Evolutionary conservation across 805 yeast species (phyloP), one percentile per base, ranked within the genome.

Genomic region (Pichia californica): DNA sequence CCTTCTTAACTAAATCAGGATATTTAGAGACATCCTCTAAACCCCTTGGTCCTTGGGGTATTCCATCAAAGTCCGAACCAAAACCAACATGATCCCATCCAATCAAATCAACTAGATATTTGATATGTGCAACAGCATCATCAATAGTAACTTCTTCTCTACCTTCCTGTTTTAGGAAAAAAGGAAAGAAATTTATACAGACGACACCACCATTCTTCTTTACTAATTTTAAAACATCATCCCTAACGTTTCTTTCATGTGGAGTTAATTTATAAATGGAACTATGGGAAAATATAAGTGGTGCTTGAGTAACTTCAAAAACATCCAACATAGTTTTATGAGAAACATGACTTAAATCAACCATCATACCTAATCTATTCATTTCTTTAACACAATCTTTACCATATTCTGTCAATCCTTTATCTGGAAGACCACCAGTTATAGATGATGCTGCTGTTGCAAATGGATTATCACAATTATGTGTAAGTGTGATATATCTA

Each of bases 11-110:
- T 40, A 75, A 55, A 32, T 71, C 76, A 0, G 79, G 79, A 49
- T 74, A 75, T 51, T 74, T 75, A 11, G 78, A 71, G 1, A 73
- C 78, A 50, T 75, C 77, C 52, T 74, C 78, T n/a, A 75, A 54
- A 0, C 78, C 79, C 15, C 46, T 52, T 6, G 79, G 79, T 0
- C 58, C 58, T 44, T 54, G 16, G 1, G 71, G 70, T 40, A 73
- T 73, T 13, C 79, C 79, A 52, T 74, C 79, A 49, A 73, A 74
- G 54, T 74, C 80, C 4, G 72, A 65, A 1, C 79, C 79, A n/a
- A 74, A 52, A 0, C 78, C 78, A 36, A 74, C 76, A 50, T 71
- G 73, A 28, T 70, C 73, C 77, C 76, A 74, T 1, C 79, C 79
- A 35, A 72, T 68, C 10, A 68, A 48, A 15, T 69, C 55, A 25